Evolutionary conservation across 1,284 basidiomycete genomes (phyloP).

Genomic region (Tilletiopsis washingtonensis): DNA sequence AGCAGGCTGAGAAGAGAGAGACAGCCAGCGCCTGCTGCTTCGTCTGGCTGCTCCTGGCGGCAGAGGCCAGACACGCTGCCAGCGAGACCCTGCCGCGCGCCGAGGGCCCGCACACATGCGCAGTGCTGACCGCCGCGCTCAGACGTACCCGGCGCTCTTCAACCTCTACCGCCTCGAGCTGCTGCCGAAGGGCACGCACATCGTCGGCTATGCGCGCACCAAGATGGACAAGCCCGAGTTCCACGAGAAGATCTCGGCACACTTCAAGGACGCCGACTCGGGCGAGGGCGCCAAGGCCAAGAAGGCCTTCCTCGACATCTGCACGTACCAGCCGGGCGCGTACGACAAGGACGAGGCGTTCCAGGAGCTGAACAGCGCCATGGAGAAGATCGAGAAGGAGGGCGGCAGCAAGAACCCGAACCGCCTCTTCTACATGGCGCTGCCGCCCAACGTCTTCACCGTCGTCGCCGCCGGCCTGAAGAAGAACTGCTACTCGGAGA

Average conservation of each 20-base stretch:
- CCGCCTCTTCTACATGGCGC: constrained; percentile 45
- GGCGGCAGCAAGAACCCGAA: constrained; percentile 21
- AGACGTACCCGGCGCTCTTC: constrained; percentile 45
- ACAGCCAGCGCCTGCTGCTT: no score
- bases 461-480: constrained; percentile 41
- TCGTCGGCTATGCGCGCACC: constrained; percentile 48
- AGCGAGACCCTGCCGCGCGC: neutral
- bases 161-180: constrained; percentile 36
- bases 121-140: neutral
- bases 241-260: constrained; percentile 32
- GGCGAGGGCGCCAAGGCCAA: constrained; percentile 29
- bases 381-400: constrained; percentile 30
- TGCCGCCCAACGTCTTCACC: constrained; percentile 45
- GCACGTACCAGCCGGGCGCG: constrained; percentile 42
- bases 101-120: neutral
- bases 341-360: constrained; percentile 43
- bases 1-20: no score
- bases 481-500: constrained; percentile 39
- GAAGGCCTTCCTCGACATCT: constrained; percentile 32
- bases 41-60: no score
- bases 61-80: no score
- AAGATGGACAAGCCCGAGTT: constrained; percentile 46
- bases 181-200: constrained; percentile 37
- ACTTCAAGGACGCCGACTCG: constrained; percentile 28
- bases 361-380: constrained; percentile 34